Percentiles rank a stretch among this genome's conserved stretches.
phyloP scores from a whole-genome alignment of 2,329 filamentous ascomycete genomes.

The Mariannaea elegans region DNA sequence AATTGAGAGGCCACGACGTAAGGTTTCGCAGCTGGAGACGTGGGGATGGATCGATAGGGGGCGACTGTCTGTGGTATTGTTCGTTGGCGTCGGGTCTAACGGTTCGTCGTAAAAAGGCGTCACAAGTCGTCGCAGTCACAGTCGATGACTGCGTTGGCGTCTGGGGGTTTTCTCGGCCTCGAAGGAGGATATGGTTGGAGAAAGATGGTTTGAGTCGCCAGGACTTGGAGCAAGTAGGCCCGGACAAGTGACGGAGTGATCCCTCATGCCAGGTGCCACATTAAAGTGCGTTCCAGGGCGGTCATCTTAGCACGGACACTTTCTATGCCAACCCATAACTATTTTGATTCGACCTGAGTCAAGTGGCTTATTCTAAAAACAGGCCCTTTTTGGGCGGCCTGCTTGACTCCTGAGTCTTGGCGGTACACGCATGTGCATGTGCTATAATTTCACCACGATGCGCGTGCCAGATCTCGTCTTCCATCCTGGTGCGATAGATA shows the following conservation, averaged over 20 bases:
- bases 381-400: not conserved
- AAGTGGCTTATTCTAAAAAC: slow-evolving; percentile 12
- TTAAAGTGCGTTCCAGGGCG: slow-evolving; percentile 28
- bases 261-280: slow-evolving; percentile 18
- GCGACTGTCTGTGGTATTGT: not conserved
- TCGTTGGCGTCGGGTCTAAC: not conserved
- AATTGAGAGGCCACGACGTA: slow-evolving; percentile 11
- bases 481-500: not conserved
- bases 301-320: slow-evolving; percentile 14
- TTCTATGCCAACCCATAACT: not conserved
- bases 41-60: not conserved
- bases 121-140: not conserved
- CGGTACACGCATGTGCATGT: not conserved
- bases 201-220: slow-evolving; percentile 30
- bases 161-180: slow-evolving; percentile 1
- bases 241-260: slow-evolving; percentile 31
- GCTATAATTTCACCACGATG: not conserved
- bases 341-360: slow-evolving; percentile 32
- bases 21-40: slow-evolving; percentile 1
- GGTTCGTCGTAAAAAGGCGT: not conserved
- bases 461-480: not conserved
- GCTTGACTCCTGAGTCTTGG: not conserved
- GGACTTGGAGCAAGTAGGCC: slow-evolving; percentile 26
- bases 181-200: slow-evolving; percentile 21
- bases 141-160: slow-evolving; percentile 2